phyloP scores from a whole-genome alignment of 495 filamentous ascomycete species.

The Rostrohypoxylon terebratum region DNA sequence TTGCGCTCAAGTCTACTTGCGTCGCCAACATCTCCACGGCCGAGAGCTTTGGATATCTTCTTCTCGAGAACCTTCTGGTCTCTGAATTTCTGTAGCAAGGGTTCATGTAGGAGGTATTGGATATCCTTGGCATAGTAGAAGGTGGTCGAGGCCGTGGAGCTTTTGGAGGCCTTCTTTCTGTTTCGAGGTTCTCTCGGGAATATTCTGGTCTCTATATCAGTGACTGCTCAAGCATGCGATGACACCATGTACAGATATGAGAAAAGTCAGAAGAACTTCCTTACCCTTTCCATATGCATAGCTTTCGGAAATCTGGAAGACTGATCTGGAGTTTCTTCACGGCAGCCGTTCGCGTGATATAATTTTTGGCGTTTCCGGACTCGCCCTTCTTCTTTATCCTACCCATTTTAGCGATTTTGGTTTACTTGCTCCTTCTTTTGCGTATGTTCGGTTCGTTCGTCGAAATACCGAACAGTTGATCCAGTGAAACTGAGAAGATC shows the following conservation, averaged over 20 bases:
- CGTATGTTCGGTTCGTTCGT: neutral
- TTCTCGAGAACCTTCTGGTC: slow-evolving; percentile 96
- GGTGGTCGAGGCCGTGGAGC: slow-evolving; percentile 87
- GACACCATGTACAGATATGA: neutral
- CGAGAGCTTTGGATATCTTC: slow-evolving; percentile 92
- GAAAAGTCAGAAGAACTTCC: neutral
- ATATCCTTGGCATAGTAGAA: slow-evolving; percentile 99
- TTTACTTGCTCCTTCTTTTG: neutral
- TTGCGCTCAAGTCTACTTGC: slow-evolving; percentile 73
- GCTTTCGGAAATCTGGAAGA: slow-evolving; percentile 93
- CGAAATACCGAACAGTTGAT: neutral
- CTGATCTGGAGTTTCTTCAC: slow-evolving; percentile 98
- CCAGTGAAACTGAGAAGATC: neutral
- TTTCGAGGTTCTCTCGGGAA: slow-evolving; percentile 96
- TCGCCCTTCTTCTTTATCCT: slow-evolving; percentile 96
- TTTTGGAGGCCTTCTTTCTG: slow-evolving; percentile 96
- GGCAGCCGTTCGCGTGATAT: slow-evolving; percentile 94
- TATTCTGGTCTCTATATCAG: slow-evolving; percentile 64
- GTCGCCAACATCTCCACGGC: slow-evolving; percentile 89
- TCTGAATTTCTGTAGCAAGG: slow-evolving; percentile 93
- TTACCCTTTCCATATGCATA: slow-evolving; percentile 95
- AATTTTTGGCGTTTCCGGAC: slow-evolving; percentile 96
- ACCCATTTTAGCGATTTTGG: slow-evolving; percentile 67
- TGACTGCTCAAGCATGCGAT: neutral
- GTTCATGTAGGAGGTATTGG: slow-evolving; percentile 96